These are phyloP conservation scores for Stephania japonica DNA, from an alignment of 164 flowering plant genomes.

Conservation along the genomic window DNA sequence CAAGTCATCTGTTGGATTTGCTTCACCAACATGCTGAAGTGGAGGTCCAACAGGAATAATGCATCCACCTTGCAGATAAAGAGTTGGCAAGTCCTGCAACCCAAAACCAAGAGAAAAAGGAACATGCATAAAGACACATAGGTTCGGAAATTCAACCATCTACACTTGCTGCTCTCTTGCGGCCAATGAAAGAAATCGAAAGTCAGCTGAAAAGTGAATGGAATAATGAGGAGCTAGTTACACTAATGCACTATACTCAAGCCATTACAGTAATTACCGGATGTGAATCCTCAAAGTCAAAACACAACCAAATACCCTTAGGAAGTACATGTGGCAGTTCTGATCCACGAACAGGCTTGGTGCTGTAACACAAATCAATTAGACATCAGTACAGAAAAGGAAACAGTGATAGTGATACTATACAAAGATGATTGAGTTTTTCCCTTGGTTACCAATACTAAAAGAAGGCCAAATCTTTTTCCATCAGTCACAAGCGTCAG, in stretches of 20 bases:
- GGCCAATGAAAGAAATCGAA: too few species aligned
- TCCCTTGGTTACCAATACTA: background rate
- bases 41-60: slow-evolving; percentile 74
- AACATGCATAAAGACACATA: background rate
- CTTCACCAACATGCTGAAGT: slow-evolving; percentile 73
- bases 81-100: slow-evolving; percentile 75
- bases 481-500: background rate
- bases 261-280: slow-evolving; percentile 50
- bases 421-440: background rate
- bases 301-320: slow-evolving; percentile 72
- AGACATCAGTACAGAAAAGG: background rate
- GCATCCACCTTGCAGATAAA: slow-evolving; percentile 81
- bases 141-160: background rate
- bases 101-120: background rate
- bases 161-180: too few species aligned
- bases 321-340: slow-evolving; percentile 45
- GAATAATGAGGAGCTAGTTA: slow-evolving; percentile 3
- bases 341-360: slow-evolving; percentile 36
- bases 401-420: background rate
- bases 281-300: slow-evolving; percentile 87
- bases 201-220: too few species aligned
- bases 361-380: slow-evolving; percentile 36
- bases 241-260: background rate
- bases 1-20: slow-evolving; percentile 61
- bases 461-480: background rate